Evolutionary conservation across 176 grass and related monocot genomes (phyloP), one percentile per base, ranked within the genome.

Genomic region (Cenchrus purpureus): DNA sequence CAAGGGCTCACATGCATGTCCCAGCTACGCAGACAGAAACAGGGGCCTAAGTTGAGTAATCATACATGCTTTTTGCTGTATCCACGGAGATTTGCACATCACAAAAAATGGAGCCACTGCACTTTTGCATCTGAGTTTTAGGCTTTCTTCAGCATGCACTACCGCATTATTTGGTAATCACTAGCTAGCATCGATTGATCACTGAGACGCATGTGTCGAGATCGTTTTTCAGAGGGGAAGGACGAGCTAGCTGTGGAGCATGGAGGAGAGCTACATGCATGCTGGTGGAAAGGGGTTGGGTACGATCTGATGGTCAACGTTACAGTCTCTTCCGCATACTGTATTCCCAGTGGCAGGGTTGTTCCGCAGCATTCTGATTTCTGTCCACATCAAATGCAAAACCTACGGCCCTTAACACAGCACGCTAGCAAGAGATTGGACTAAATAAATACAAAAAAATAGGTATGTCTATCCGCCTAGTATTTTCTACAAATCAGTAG

Each of bases 271-370:
- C 37, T 40, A 40, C 37, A 40, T 40, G 37, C 37, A 40, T 40
- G 37, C 37, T 40, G 37, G 37, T n/a, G 51, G 14, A 85, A 77
- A 58, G 11, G 54, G 54, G 32, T 5, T 67, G 73, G 2, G 44
- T 51, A 80, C 68, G 56, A 55, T 49, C 49, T 44, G 11, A 81
- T 34, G 70, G 78, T 87, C 85, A 87, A 81, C 69, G 85, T 74
- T 74, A 74, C 85, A 74, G 60, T 81, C 69, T 48, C 68, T 59
- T 56, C 60, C 60, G 6, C 48, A 12, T 20, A 58, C 40, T 71
- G 65, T n/a, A 15, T 74, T 16, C 4, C 17, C 28, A 6, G 32
- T 51, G 45, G 15, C 28, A 63, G 44, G 37, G 37, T 40, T 40
- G 57, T 63, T 73, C 25, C 43, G 28, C 45, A 54, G 55, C 29